These are phyloP conservation scores for Pseudonitzschia delicatissima DNA, from an alignment of 108 stramenopile species.

Conservation along the genomic window DNA sequence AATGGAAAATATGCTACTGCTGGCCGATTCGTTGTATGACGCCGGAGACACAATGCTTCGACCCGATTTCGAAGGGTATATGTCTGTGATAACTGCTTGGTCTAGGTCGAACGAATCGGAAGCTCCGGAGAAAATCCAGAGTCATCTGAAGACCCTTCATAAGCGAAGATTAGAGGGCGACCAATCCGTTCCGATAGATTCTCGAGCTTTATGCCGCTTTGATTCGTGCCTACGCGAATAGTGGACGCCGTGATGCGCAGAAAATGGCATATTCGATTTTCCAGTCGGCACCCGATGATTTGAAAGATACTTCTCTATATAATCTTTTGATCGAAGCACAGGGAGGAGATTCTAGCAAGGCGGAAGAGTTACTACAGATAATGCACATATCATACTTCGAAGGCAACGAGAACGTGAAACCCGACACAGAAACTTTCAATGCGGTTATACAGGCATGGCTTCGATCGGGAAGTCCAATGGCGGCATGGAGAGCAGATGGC, in stretches of 20 bases:
- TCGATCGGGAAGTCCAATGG: slow-evolving; percentile 31
- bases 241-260: slow-evolving; percentile 16
- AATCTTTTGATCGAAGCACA: slow-evolving; percentile 33
- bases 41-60: slow-evolving; percentile 19
- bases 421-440: slow-evolving; percentile 33
- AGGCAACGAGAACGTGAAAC: slow-evolving; percentile 15
- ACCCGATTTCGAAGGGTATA: slow-evolving; percentile 21
- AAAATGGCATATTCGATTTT: slow-evolving; percentile 19
- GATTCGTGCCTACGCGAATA: slow-evolving; percentile 33
- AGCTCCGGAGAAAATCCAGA: slow-evolving; percentile 22
- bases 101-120: slow-evolving; percentile 21
- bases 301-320: slow-evolving; percentile 16
- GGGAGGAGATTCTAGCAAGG: slow-evolving; percentile 26
- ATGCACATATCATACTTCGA: slow-evolving; percentile 28
- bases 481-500: slow-evolving; percentile 30
- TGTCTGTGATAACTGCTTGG: slow-evolving; percentile 34
- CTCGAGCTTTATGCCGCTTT: slow-evolving; percentile 13
- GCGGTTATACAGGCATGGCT: slow-evolving; percentile 26
- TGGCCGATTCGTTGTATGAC: slow-evolving; percentile 22
- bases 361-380: slow-evolving; percentile 24
- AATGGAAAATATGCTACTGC: slow-evolving; percentile 16
- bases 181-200: slow-evolving; percentile 1
- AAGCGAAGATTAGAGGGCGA: slow-evolving; percentile 15
- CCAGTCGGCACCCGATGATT: slow-evolving; percentile 14
- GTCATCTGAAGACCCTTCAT: slow-evolving; percentile 18